phyloP scores from a whole-genome alignment of 1,139 yeast species.

The Blastobotrys arbuscula region DNA sequence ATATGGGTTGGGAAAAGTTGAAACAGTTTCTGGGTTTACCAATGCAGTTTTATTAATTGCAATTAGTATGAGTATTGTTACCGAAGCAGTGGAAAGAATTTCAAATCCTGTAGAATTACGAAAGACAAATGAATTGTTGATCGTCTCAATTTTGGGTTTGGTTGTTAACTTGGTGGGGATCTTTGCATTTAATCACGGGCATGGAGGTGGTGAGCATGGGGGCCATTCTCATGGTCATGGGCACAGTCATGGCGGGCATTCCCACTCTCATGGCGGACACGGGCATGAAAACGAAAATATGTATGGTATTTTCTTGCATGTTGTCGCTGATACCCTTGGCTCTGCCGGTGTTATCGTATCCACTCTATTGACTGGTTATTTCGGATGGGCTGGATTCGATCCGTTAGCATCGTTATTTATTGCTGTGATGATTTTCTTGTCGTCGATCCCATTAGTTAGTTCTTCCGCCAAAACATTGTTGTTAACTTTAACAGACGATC shows the following conservation, averaged over 20 bases:
- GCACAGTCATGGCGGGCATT: conserved; percentile 16
- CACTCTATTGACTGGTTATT: conserved; percentile 47
- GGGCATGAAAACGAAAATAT: conserved; percentile 65
- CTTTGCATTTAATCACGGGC: conserved; percentile 88
- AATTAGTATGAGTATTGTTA: conserved; percentile 79
- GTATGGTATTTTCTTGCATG: conserved; percentile 91
- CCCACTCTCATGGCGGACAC: conserved; percentile 20
- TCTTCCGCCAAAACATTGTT: conserved; percentile 75
- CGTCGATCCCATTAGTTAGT: conserved; percentile 77
- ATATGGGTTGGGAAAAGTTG: conserved; percentile 79
- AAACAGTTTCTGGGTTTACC: conserved; percentile 90
- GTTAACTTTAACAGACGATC: conserved; percentile 50
- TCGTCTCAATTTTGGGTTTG: conserved; percentile 80
- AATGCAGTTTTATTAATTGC: conserved; percentile 86
- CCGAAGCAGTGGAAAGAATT: conserved; percentile 81
- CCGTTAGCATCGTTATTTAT: conserved; percentile 89
- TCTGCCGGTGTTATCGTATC: conserved; percentile 94
- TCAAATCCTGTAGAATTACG: conserved; percentile 70
- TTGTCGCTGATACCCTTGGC: conserved; percentile 91
- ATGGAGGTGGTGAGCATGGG: conserved; percentile 41
- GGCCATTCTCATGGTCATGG: conserved; percentile 26
- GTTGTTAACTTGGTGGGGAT: conserved; percentile 88
- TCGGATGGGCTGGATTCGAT: conserved; percentile 64
- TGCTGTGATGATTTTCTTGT: conserved; percentile 69
- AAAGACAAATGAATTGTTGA: conserved; percentile 76